Conservation (phyloP, 768 basidiomycete species). For the Termitomyces sp. region DNA sequence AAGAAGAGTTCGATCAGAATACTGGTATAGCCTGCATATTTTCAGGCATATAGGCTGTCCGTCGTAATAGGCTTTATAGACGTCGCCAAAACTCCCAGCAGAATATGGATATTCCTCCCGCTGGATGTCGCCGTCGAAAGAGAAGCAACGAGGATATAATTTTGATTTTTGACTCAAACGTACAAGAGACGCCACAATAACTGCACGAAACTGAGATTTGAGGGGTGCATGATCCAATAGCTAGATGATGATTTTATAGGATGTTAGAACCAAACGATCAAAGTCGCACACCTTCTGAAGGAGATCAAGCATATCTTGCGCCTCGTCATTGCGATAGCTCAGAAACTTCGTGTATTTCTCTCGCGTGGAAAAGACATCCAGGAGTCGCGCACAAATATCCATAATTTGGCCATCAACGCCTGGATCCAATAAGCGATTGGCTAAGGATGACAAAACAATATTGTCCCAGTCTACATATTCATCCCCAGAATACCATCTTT, state of each 20-base stretch:
- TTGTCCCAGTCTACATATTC: not conserved
- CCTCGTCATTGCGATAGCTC: not conserved
- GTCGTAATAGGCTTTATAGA: slow-evolving; percentile 19
- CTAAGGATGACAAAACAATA: not conserved
- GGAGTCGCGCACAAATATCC: not conserved
- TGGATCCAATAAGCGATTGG: not conserved
- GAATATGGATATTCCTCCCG: slow-evolving; percentile 9
- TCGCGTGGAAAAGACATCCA: not conserved
- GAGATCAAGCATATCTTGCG: not conserved
- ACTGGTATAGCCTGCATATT: slow-evolving; percentile 19
- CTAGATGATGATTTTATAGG: not conserved
- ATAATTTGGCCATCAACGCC: not conserved
- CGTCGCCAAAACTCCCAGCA: slow-evolving; percentile 22
- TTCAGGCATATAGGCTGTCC: slow-evolving; percentile 21
- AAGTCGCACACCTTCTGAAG: not conserved
- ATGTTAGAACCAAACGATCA: not conserved
- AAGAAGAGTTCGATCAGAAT: slow-evolving; percentile 12
- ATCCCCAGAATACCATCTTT: not conserved
- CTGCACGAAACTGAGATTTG: slow-evolving; percentile 1
- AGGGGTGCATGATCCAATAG: slow-evolving; percentile 14
- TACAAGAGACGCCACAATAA: slow-evolving; percentile 13
- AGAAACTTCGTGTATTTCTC: not conserved
- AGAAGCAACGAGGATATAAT: slow-evolving; percentile 21
- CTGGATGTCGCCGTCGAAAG: slow-evolving; percentile 6
- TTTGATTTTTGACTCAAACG: slow-evolving; percentile 19